Conservation (phyloP, 352 stramenopile species). For the Phytophthora lateralis region DNA sequence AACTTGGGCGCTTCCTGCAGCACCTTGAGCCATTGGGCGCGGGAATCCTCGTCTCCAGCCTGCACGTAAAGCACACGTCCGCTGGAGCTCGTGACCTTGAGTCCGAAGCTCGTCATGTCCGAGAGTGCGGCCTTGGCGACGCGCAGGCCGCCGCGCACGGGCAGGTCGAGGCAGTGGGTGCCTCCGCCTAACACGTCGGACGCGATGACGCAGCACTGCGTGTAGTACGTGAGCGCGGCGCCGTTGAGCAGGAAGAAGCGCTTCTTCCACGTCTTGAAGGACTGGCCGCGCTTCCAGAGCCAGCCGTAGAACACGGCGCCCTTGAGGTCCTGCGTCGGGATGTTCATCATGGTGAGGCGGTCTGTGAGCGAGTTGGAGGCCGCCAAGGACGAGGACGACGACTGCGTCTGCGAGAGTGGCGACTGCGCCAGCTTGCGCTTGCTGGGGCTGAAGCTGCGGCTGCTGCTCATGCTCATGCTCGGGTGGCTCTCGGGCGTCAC, state of each 20-base stretch:
- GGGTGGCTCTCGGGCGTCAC: slow-evolving; percentile 30
- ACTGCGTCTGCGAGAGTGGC: slow-evolving; percentile 34
- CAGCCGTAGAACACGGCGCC: slow-evolving; percentile 73
- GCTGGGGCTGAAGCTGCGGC: slow-evolving; percentile 25
- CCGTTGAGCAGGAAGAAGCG: slow-evolving; percentile 78
- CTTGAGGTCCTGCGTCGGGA: slow-evolving; percentile 61
- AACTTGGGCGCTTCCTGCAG: slow-evolving; percentile 51
- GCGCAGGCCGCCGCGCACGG: slow-evolving; percentile 57
- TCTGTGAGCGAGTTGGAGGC: slow-evolving; percentile 47
- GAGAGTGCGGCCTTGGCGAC: slow-evolving; percentile 49
- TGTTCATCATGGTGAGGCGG: slow-evolving; percentile 67
- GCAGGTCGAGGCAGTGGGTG: slow-evolving; percentile 66
- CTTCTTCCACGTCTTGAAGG: slow-evolving; percentile 84
- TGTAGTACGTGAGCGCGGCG: slow-evolving; percentile 72
- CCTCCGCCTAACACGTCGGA: slow-evolving; percentile 54
- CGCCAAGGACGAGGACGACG: slow-evolving; percentile 26
- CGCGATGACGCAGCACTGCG: slow-evolving; percentile 67
- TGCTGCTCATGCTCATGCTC: slow-evolving; percentile 26
- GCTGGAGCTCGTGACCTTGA: slow-evolving; percentile 65
- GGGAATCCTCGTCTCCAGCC: slow-evolving; percentile 50
- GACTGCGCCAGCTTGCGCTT: slow-evolving; percentile 36
- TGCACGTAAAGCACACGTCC: slow-evolving; percentile 65
- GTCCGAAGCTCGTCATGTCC: slow-evolving; percentile 58
- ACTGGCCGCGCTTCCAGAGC: slow-evolving; percentile 79
- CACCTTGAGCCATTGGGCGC: slow-evolving; percentile 61